Base-by-base conservation (phyloP, 2,329 filamentous ascomycete species). In the Camptophora hylomeconis region DNA sequence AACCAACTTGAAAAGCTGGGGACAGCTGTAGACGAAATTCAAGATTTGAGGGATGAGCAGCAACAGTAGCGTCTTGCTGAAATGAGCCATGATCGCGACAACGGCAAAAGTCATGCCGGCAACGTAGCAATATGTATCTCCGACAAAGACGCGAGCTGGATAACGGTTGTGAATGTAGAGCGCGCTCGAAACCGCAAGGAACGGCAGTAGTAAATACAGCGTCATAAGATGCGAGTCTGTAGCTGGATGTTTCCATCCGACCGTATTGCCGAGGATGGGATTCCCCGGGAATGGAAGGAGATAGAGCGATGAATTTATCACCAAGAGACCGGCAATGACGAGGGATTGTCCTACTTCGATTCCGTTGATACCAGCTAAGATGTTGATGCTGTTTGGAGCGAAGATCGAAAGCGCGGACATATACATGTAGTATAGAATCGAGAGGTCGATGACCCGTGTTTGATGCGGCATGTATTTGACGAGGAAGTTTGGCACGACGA, bases 111-210 rank as follows among this genome's bases (percentile, higher is more conserved):
- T 81, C 84, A 98, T 98, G 42, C 89, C 89, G 1, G 89, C 89
- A 55, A 98, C 94, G 60, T 98, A 98, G 67, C 89, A 98, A 67
- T 95, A 98, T 3, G 89, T 98, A 56, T 98, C 89, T 32, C 89
- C 89, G 7, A 95, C 87, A 49, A 98, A 98, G 7, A 95, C 89
- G 46, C 75, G 76, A 14, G 87, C 83, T 0, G 89, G 89, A 51
- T 84, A 98, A 81, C 84, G 92, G 57, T 98, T 98, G 62, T 98
- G 86, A 51, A 60, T 72, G 48, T 89, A 70, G 10, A 98, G 67
- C 6, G 89, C 89, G 28, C 80, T 57, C 5, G 84, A 94, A 30
- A 94, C 89, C 27, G 84, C 89, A 36, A 95, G 69, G 63, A 95
- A 95, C 10, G 89, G 89, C 10, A 95, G 68, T 22, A 98, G 69